Conservation (phyloP, 495 filamentous ascomycete genomes). For the Chaetomium tenue region DNA sequence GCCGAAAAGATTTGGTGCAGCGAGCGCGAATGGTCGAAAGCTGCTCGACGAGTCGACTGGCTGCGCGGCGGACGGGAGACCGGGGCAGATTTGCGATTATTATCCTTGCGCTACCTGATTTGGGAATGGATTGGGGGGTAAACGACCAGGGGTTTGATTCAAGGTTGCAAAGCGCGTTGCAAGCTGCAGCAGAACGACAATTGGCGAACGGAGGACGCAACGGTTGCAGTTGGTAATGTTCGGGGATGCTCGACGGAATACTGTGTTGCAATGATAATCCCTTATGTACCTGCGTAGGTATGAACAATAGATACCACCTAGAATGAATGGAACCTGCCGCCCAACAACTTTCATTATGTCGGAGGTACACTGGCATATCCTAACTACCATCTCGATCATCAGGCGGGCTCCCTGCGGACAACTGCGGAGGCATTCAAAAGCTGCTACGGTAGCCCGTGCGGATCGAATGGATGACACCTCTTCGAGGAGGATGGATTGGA, state of each 20-base stretch:
- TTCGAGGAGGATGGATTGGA: neutral
- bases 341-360: too few relatives aligned
- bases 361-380: too few relatives aligned
- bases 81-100: slow-evolving; percentile 35
- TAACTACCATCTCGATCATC: slow-evolving; percentile 2
- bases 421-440: slow-evolving; percentile 9
- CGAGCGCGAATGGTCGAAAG: slow-evolving; percentile 20
- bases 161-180: slow-evolving; percentile 26
- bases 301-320: too few relatives aligned
- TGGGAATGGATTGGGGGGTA: slow-evolving; percentile 21
- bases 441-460: neutral
- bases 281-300: too few relatives aligned
- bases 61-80: slow-evolving; percentile 23
- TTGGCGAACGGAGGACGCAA: neutral
- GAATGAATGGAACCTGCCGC: too few relatives aligned
- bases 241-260: neutral
- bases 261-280: neutral
- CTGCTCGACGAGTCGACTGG: slow-evolving; percentile 21
- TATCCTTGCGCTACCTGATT: slow-evolving; percentile 29
- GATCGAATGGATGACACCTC: slow-evolving; percentile 14
- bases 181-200: slow-evolving; percentile 5
- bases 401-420: slow-evolving; percentile 13
- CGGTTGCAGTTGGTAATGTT: neutral
- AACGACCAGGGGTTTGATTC: slow-evolving; percentile 19
- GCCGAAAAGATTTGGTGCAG: slow-evolving; percentile 23